Evolutionary conservation across 192 early-diverging fungal genomes (phyloP).

Genomic region (Rhizophagus clarus): DNA sequence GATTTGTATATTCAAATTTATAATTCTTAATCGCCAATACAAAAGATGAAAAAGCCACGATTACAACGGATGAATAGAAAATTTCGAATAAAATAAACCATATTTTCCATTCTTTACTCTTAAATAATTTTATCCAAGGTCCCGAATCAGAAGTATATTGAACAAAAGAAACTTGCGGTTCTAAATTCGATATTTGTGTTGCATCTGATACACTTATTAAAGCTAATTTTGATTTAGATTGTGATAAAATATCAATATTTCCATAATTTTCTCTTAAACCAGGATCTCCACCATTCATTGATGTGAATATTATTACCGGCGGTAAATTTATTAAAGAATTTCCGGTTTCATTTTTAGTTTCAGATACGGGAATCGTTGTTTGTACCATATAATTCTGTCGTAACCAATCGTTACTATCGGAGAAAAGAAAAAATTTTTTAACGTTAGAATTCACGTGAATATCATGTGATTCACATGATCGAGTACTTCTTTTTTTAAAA

Average conservation of each 20-base stretch:
- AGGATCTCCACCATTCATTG: neutral
- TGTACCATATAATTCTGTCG: neutral
- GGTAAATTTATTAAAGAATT: no score
- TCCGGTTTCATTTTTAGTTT: neutral
- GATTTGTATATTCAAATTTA: neutral
- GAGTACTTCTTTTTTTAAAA: no score
- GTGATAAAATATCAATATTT: neutral
- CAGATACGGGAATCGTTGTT: neutral
- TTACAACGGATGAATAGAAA: neutral
- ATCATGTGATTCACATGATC: no score
- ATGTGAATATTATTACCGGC: neutral
- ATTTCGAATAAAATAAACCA: neutral
- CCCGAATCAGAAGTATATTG: neutral
- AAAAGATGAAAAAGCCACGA: neutral
- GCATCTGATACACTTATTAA: neutral
- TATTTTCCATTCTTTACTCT: neutral
- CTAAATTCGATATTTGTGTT: neutral
- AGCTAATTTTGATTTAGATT: neutral
- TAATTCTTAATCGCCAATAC: neutral
- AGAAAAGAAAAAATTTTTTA: no score
- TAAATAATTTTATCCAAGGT: neutral
- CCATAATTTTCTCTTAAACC: neutral
- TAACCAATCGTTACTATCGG: no score
- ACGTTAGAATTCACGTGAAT: no score
- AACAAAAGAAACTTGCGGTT: neutral